Percentiles rank a stretch among this genome's conserved stretches.
Conservation (phyloP, 768 basidiomycete genomes). For the Tephrocybe sp. region DNA sequence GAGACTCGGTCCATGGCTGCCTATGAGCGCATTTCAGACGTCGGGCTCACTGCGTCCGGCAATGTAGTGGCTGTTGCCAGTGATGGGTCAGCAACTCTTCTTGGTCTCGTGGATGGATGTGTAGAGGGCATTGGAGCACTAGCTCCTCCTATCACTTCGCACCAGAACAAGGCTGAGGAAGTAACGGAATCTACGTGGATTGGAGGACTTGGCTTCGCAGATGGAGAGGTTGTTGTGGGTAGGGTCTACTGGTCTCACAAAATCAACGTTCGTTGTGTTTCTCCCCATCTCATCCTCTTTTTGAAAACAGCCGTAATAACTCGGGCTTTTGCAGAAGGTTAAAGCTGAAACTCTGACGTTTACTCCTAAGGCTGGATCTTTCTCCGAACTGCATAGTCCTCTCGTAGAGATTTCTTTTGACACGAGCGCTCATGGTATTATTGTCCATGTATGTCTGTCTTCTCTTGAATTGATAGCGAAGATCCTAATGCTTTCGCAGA, state of each 20-base stretch:
- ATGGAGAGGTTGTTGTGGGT: slow-evolving; percentile 14
- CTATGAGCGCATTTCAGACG: slow-evolving; percentile 58
- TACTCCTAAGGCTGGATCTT: slow-evolving; percentile 42
- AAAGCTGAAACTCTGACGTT: slow-evolving; percentile 51
- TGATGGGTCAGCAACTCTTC: slow-evolving; percentile 57
- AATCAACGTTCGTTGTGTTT: slow-evolving; percentile 1
- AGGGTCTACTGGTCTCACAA: slow-evolving; percentile 23
- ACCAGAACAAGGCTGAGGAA: slow-evolving; percentile 12
- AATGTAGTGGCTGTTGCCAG: slow-evolving; percentile 57
- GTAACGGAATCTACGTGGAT: slow-evolving; percentile 14
- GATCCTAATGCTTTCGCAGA: not conserved
- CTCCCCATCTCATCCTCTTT: not conserved
- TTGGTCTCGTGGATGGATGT: slow-evolving; percentile 49
- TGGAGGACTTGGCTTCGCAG: slow-evolving; percentile 4
- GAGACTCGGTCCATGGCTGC: slow-evolving; percentile 14
- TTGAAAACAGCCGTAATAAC: not conserved
- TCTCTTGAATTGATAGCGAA: not conserved
- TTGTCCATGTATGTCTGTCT: slow-evolving; percentile 55
- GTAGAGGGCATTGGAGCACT: slow-evolving; percentile 53
- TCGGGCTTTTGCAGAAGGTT: slow-evolving; percentile 41
- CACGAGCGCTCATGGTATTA: slow-evolving; percentile 61
- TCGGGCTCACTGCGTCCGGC: slow-evolving; percentile 57
- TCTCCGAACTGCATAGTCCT: not conserved
- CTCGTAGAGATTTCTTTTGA: slow-evolving; percentile 67
- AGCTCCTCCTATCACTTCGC: slow-evolving; percentile 47